These are phyloP conservation scores for Pistacia vera DNA, from an alignment of 345 rosid species.

Conservation along the genomic window DNA sequence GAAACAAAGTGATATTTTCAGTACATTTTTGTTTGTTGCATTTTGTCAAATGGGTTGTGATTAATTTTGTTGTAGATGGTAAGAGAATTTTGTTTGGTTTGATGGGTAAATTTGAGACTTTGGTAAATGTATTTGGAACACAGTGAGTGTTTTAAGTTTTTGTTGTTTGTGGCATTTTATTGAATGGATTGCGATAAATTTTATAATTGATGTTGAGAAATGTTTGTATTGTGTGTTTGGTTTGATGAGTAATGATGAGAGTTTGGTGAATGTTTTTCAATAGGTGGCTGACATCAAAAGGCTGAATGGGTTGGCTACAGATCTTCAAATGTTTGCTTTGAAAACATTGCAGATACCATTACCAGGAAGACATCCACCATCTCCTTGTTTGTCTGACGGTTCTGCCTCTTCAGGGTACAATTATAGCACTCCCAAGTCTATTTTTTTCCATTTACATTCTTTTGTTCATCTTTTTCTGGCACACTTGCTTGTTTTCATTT, in stretches of 20 bases:
- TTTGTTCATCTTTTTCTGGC: neutral
- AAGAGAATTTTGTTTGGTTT: too few relatives aligned
- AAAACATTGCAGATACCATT: constrained; percentile 56
- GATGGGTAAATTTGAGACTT: too few relatives aligned
- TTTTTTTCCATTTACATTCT: neutral
- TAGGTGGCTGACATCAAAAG: constrained; percentile 66
- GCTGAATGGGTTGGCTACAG: constrained; percentile 66
- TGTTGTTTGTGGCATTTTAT: too few relatives aligned
- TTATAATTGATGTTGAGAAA: too few relatives aligned
- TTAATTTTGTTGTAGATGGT: too few relatives aligned
- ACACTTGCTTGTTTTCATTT: neutral
- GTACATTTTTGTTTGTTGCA: too few relatives aligned
- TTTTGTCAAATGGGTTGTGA: too few relatives aligned
- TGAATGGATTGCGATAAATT: too few relatives aligned
- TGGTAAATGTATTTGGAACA: too few relatives aligned
- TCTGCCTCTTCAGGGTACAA: constrained; percentile 38
- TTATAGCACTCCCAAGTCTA: neutral
- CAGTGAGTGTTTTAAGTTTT: too few relatives aligned
- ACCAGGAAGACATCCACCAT: constrained; percentile 70
- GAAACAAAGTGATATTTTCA: too few relatives aligned
- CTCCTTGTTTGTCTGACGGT: constrained; percentile 34
- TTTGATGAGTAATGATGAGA: neutral
- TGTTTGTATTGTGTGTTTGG: neutral
- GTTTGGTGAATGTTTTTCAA: constrained; percentile 1
- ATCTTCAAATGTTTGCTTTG: constrained; percentile 76